Percentiles rank a stretch among this genome's conserved stretches.
Evolutionary conservation across 805 yeast genomes (phyloP).

Genomic region (Kuraishia hungarica): DNA sequence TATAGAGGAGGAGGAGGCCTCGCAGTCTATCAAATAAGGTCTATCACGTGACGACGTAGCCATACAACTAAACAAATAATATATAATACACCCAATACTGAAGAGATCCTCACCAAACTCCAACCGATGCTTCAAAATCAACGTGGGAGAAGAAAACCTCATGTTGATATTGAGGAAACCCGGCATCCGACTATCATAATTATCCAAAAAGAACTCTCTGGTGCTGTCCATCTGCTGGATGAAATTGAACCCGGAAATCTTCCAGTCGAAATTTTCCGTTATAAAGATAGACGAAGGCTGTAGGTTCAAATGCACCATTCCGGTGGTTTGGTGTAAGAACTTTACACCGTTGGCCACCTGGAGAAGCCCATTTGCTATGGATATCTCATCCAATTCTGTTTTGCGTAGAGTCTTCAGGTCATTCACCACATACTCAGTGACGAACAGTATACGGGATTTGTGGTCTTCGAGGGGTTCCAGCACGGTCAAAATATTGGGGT

Average conservation of each 20-base stretch:
- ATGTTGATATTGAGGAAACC: constrained; percentile 58
- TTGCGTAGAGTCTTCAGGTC: constrained; percentile 24
- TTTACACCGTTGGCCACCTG: constrained; percentile 72
- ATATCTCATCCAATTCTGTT: constrained; percentile 55
- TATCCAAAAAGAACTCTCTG: constrained; percentile 58
- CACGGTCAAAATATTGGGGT: constrained; percentile 78
- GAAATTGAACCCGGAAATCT: constrained; percentile 66
- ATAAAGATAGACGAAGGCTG: constrained; percentile 72
- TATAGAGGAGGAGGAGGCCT: constrained; percentile 39
- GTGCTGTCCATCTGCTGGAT: constrained; percentile 38
- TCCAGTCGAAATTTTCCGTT: constrained; percentile 90
- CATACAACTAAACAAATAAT: constrained; percentile 48
- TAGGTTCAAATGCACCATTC: constrained; percentile 67
- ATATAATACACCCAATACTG: constrained; percentile 73
- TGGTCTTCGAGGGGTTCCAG: constrained; percentile 90
- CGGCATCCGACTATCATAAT: constrained; percentile 71
- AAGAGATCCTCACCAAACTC: constrained; percentile 73
- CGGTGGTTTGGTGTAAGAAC: constrained; percentile 73
- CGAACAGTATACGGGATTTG: constrained; percentile 69
- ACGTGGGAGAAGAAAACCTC: constrained; percentile 79
- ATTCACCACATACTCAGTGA: constrained; percentile 62
- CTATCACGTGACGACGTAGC: constrained; percentile 25
- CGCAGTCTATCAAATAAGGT: constrained; percentile 35
- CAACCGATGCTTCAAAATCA: constrained; percentile 56
- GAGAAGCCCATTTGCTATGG: constrained; percentile 69